These are phyloP conservation scores for Pyricularia pennisetigena DNA, from an alignment of 2,329 filamentous ascomycete species.

Conservation along the genomic window DNA sequence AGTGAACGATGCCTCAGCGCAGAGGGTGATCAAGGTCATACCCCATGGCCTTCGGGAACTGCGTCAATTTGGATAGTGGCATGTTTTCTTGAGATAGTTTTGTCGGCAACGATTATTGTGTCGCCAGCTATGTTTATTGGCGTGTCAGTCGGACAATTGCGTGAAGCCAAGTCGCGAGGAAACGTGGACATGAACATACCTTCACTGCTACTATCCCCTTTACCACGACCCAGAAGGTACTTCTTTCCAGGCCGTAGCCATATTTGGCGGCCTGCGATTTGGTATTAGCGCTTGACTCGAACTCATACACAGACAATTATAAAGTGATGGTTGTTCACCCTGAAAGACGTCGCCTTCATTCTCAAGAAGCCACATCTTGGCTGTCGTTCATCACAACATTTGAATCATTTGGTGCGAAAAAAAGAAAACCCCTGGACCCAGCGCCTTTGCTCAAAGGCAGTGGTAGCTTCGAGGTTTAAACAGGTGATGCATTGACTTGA, in stretches of 20 bases:
- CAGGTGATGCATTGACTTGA: not conserved
- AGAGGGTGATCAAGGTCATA: constrained; percentile 25
- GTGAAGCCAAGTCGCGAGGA: not conserved
- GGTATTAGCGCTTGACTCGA: constrained; percentile 7
- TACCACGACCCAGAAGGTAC: constrained; percentile 77
- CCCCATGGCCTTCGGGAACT: constrained; percentile 57
- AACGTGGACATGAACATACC: not conserved
- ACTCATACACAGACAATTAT: not conserved
- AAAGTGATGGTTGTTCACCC: constrained; percentile 19
- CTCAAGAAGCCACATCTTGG: constrained; percentile 55
- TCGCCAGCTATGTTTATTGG: constrained; percentile 35
- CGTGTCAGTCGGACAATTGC: not conserved
- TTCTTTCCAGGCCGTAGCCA: constrained; percentile 82
- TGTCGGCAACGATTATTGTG: constrained; percentile 62
- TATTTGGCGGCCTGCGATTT: constrained; percentile 51
- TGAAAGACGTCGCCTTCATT: constrained; percentile 44
- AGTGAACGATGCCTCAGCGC: not conserved
- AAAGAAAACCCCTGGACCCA: not conserved
- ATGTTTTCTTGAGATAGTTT: constrained; percentile 83
- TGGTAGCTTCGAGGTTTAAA: not conserved
- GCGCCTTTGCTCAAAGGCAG: not conserved
- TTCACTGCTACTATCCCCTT: constrained; percentile 13
- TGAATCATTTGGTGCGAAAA: not conserved
- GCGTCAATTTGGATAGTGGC: constrained; percentile 63
- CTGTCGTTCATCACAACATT: not conserved